Base-by-base conservation (phyloP, 495 filamentous ascomycete genomes). In the Xylaria telfairii region DNA sequence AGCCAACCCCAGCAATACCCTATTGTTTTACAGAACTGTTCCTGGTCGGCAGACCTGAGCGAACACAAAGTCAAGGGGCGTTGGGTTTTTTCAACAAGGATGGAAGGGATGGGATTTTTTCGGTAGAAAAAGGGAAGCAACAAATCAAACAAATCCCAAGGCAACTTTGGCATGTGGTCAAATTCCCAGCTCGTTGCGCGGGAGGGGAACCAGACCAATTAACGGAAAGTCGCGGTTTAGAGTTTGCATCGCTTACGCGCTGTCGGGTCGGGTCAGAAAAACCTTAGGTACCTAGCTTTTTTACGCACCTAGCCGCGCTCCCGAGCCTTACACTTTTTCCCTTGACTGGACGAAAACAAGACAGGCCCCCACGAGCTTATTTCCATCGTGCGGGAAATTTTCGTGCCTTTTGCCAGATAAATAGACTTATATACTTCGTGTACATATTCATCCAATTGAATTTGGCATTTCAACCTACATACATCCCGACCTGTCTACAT, bases 391-490 rank as follows among this genome's bases (percentile, higher is more conserved):
- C 32, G 64, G 64, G n/a, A n/a, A n/a, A 54, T 66, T 19, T 34
- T n/a, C 19, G 21, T 49, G 62, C 54, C 64, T 54, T 53, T 54
- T 53, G 64, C 12, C 47, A 28, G 19, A 53, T 66, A 66, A 63
- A 76, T 77, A 78, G 75, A 76, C 65, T 77, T 53, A 59, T 59
- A 37, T 49, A 72, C 47, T 76, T 70, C 73, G 77, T 69, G 70
- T 75, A 76, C 68, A 78, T 81, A 78, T 68, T 70, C 34, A 66
- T 54, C 32, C 19, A 66, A 66, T 39, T 21, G 21, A 24, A 21
- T 2, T 54, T 54, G 32, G n/a, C 26, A 65, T 54, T 28, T 51
- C n/a, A n/a, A 37, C 34, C 34, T 37, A 37, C 34, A 37, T 37
- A n/a, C n/a, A n/a, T n/a, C n/a, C n/a, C n/a, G n/a, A n/a, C n/a